Evolutionary conservation across 2,329 filamentous ascomycete genomes (phyloP).

Genomic region (Colletotrichum lentis): DNA sequence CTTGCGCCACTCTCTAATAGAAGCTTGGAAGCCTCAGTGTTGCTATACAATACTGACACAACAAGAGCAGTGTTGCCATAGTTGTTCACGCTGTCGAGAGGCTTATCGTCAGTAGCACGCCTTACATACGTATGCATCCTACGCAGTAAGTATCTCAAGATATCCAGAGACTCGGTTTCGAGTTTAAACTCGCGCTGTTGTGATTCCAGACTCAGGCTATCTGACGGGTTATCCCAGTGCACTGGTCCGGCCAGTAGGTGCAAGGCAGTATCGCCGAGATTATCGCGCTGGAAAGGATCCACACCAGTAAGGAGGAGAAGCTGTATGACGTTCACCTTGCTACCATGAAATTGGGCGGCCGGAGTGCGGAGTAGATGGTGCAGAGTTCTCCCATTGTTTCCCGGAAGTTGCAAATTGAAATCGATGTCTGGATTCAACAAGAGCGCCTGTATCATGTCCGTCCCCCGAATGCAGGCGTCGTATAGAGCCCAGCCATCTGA

Average conservation of each 20-base stretch:
- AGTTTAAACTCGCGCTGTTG: too few species aligned
- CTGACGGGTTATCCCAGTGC: too few species aligned
- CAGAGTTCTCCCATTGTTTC: constrained; percentile 10
- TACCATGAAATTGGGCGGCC: neutral
- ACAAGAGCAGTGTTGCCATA: too few species aligned
- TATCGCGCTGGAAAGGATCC: constrained; percentile 10
- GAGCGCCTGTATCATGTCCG: constrained; percentile 1
- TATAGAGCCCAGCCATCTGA: constrained; percentile 10
- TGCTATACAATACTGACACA: too few species aligned
- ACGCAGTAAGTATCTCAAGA: too few species aligned
- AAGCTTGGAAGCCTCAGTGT: too few species aligned
- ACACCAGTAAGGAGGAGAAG: constrained; percentile 3
- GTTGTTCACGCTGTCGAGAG: too few species aligned
- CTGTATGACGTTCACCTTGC: constrained; percentile 13
- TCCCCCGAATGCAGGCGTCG: constrained; percentile 4
- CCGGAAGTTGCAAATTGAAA: constrained; percentile 2
- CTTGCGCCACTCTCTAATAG: too few species aligned
- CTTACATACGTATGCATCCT: too few species aligned
- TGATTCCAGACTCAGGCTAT: too few species aligned
- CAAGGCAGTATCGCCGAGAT: constrained; percentile 2
- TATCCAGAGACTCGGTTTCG: too few species aligned
- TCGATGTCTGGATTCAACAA: constrained; percentile 8
- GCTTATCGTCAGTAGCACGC: too few species aligned
- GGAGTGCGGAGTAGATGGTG: constrained; percentile 4
- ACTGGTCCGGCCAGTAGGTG: neutral